Evolutionary conservation across 169 alveolate genomes (phyloP).

Genomic region (Sarcocystis neurona): DNA sequence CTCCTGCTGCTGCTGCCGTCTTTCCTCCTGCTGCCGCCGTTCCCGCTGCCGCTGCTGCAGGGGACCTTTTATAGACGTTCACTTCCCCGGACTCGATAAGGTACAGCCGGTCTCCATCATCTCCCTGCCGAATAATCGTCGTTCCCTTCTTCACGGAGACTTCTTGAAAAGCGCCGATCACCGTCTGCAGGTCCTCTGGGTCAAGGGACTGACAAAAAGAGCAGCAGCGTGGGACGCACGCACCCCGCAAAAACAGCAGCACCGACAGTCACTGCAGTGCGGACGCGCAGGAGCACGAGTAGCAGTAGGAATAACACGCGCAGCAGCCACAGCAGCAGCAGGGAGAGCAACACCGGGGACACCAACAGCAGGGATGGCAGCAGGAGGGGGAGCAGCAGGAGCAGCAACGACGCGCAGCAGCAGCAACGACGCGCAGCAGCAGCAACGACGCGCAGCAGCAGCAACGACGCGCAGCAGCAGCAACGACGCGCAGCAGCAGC

Average conservation of each 20-base stretch:
- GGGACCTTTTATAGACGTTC: constrained; percentile 77
- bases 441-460: too few species aligned
- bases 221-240: too few species aligned
- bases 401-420: too few species aligned
- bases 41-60: too few species aligned
- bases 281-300: constrained; percentile 4
- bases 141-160: constrained; percentile 43
- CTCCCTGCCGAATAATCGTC: constrained; percentile 84
- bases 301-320: not conserved
- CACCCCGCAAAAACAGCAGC: too few species aligned
- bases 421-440: too few species aligned
- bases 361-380: not conserved
- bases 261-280: too few species aligned
- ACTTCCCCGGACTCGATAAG: constrained; percentile 89
- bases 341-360: not conserved
- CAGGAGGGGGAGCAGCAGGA: not conserved
- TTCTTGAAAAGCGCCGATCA: constrained; percentile 36
- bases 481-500: too few species aligned
- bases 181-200: constrained; percentile 31
- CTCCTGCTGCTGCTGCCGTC: not conserved
- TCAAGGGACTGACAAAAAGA: constrained; percentile 16
- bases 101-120: constrained; percentile 91
- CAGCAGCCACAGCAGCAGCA: not conserved
- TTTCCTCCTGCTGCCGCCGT: constrained; percentile 63
- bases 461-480: too few species aligned